These are phyloP conservation scores for Cerrena zonata DNA, from an alignment of 1,284 basidiomycete species.

Conservation along the genomic window DNA sequence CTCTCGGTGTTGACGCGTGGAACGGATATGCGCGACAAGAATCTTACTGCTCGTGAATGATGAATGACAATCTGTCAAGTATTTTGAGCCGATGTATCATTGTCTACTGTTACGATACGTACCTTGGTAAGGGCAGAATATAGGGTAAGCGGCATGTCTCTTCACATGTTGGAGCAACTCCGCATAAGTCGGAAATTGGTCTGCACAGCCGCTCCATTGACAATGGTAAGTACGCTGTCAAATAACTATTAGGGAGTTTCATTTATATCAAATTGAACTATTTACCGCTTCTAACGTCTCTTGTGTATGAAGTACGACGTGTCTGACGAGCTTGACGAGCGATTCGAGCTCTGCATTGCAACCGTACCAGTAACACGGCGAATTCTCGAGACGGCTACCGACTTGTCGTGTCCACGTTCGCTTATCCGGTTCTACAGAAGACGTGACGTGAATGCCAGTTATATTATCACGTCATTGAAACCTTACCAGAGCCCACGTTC, in stretches of 20 bases:
- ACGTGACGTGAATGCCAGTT: conserved; percentile 35
- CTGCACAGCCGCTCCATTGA: conserved; percentile 43
- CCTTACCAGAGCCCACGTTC: too few relatives aligned
- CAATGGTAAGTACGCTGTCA: conserved; percentile 32
- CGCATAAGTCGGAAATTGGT: conserved; percentile 28
- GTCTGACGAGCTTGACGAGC: conserved; percentile 40
- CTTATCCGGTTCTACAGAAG: conserved; percentile 34
- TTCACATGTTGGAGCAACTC: conserved; percentile 37
- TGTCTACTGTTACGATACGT: too few relatives aligned
- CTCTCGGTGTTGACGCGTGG: conserved; percentile 5
- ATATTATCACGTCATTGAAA: too few relatives aligned
- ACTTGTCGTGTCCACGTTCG: conserved; percentile 24
- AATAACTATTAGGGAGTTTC: conserved; percentile 1
- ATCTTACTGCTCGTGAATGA: conserved; percentile 25
- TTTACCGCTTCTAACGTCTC: conserved; percentile 30
- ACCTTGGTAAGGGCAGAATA: conserved; percentile 48
- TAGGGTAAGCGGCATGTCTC: conserved; percentile 36
- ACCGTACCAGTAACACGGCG: conserved; percentile 52
- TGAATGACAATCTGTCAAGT: conserved; percentile 43
- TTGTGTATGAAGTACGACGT: conserved; percentile 44
- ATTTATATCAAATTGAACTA: conserved; percentile 6
- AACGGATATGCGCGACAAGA: too few relatives aligned
- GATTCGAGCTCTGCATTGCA: conserved; percentile 55
- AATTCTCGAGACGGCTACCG: conserved; percentile 41
- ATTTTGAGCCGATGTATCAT: too few relatives aligned